Evolutionary conservation across 1,139 yeast species (phyloP), one percentile per base, ranked within the genome.

Genomic region (Hemisphaericaspora xylanilytica): DNA sequence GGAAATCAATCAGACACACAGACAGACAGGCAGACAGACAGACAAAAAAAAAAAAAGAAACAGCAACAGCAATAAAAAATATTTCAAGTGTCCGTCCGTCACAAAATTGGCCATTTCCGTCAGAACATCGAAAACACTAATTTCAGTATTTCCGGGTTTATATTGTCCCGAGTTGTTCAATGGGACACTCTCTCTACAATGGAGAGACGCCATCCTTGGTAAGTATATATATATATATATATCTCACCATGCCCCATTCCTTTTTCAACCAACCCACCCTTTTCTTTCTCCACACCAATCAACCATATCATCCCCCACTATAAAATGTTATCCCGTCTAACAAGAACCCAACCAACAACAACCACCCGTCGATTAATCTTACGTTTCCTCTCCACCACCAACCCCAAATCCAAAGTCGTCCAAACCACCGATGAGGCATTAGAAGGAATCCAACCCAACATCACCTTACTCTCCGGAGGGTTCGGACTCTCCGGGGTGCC

Each of bases 401-500:
- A 21, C 8, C 43, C 42, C 6, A 45, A 36, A 40, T 26, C 59
- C 20, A 57, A 56, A 39, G 60, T 57, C 14, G 57, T 53, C 22
- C 9, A 38, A n/a, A 43, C 52, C 27, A 44, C 52, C 1, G 63
- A 59, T 22, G 67, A 61, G 31, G 70, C 70, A 5, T 43, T 65
- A 16, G 48, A 45, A 15, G 67, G 59, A 6, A 48, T 71, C 24
- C 42, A 49, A 29, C 50, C 73, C 5, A 58, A 64, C 29, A 57
- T 59, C 38, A 64, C 71, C 2, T 43, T 61, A 13, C 46, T 73
- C 13, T 64, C 72, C 14, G 78, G 78, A 16, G 78, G 78, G 3
- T 73, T 73, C 50, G 78, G 78, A 0, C 56, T 72, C 15, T 66
- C 70, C 38, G 78, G 78, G 5, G 64, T 72, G 7, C 75, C 78